Percentiles rank a stretch among this genome's conserved stretches.
Evolutionary conservation across 306 rosid species (phyloP).

Genomic region (Gillenia trifoliata): DNA sequence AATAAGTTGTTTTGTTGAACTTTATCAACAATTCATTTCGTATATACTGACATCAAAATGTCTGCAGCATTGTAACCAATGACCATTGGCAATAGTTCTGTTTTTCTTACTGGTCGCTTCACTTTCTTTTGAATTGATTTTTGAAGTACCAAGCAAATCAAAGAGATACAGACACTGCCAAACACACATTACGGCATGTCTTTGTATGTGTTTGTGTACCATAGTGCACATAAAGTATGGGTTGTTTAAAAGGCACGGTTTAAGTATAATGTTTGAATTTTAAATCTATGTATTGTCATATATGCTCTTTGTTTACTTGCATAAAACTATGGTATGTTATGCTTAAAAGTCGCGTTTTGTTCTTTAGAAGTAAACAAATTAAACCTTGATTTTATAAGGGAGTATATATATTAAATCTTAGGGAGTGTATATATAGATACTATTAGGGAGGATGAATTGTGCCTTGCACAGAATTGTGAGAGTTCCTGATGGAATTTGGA

Average conservation of each 20-base stretch:
- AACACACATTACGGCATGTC: not conserved
- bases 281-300: not conserved
- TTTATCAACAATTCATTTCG: not conserved
- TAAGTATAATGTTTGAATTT: not conserved
- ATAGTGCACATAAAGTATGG: not conserved
- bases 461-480: too few species aligned
- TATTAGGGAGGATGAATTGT: too few species aligned
- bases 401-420: too few species aligned
- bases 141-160: not conserved
- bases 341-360: not conserved
- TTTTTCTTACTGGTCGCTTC: not conserved
- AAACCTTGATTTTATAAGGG: not conserved
- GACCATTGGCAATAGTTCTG: not conserved
- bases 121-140: not conserved
- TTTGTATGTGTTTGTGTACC: not conserved
- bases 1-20: not conserved
- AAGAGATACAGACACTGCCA: not conserved
- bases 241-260: too few species aligned
- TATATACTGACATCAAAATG: not conserved
- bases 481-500: too few species aligned
- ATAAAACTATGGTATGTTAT: too few species aligned
- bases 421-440: too few species aligned
- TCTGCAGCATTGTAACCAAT: not conserved
- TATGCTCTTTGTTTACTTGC: not conserved
- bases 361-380: not conserved